Evolutionary conservation across 2,329 filamentous ascomycete species (phyloP).

Genomic region (Phyllosticta citrichinensis): DNA sequence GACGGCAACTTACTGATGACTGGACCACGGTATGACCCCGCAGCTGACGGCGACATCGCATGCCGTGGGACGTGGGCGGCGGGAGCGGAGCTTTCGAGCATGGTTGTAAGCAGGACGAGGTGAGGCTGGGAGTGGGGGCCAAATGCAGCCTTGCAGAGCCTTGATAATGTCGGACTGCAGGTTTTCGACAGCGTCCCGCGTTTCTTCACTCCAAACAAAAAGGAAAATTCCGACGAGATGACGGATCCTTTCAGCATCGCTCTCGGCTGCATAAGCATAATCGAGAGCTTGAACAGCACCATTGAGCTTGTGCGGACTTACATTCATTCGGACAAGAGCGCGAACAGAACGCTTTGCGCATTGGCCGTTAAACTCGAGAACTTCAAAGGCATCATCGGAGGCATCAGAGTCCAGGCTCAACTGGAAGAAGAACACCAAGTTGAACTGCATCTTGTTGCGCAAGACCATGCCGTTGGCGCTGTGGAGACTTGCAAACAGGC

Average conservation of each 20-base stretch:
- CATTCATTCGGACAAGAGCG: not conserved
- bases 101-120: not conserved
- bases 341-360: not conserved
- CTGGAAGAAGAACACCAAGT: not conserved
- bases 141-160: not conserved
- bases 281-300: not conserved
- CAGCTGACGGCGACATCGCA: not conserved
- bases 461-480: no score
- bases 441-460: no score
- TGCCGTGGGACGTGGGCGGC: not conserved
- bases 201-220: not conserved
- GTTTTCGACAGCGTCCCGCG: not conserved
- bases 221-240: not conserved
- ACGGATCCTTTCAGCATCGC: not conserved
- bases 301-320: not conserved
- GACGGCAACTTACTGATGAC: not conserved
- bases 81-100: not conserved
- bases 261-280: not conserved
- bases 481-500: not conserved
- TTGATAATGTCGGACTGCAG: not conserved
- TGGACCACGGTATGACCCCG: not conserved
- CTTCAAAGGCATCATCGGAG: not conserved
- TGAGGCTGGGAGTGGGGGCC: not conserved
- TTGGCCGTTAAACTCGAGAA: not conserved
- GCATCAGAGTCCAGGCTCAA: not conserved